Conservation (phyloP, 1,284 basidiomycete species). For the Coniferiporia weirii region DNA sequence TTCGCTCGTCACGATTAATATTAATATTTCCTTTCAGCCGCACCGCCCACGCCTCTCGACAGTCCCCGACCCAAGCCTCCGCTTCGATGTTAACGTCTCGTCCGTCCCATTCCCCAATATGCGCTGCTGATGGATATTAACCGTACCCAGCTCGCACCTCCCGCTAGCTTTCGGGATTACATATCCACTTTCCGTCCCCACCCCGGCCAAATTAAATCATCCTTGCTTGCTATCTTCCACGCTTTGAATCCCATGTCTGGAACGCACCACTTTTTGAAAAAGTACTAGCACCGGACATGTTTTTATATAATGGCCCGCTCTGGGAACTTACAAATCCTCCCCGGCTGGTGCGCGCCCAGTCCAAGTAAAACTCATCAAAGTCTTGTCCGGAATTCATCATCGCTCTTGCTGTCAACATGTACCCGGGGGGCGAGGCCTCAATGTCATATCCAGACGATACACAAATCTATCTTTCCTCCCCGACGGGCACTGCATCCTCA, state of each 20-base stretch:
- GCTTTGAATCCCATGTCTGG: too few relatives aligned
- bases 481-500: constrained; percentile 6
- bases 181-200: neutral
- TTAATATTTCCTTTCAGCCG: neutral
- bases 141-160: too few relatives aligned
- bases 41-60: neutral
- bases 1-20: neutral
- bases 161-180: neutral
- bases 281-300: neutral
- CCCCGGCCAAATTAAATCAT: too few relatives aligned
- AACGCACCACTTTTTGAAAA: neutral
- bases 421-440: neutral
- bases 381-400: neutral
- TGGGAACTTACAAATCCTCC: too few relatives aligned
- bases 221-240: too few relatives aligned
- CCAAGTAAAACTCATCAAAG: too few relatives aligned
- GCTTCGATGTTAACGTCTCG: constrained; percentile 3
- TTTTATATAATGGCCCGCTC: neutral
- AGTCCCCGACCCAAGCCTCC: neutral
- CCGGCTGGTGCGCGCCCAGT: too few relatives aligned
- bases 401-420: too few relatives aligned
- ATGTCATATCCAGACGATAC: neutral
- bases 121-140: too few relatives aligned
- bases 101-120: neutral
- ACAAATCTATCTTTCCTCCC: neutral